Evolutionary conservation across 768 basidiomycete species (phyloP), one percentile per base, ranked within the genome.

Genomic region (Suillus discolor): DNA sequence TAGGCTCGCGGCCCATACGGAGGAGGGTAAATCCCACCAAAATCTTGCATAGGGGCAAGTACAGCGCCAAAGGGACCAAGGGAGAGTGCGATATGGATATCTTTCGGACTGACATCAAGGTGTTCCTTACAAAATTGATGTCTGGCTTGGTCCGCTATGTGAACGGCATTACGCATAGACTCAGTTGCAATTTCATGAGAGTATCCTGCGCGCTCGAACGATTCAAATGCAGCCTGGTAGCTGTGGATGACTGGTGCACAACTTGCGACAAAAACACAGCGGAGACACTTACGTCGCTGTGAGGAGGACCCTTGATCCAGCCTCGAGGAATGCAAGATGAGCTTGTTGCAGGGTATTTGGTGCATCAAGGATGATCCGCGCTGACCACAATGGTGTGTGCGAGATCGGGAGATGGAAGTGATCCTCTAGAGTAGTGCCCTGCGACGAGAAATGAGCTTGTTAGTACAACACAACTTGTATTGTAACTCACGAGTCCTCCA

Each of bases 51-150:
- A 0, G 88, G 86, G 8, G 74, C 72, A 18, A 92, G 78, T 6
- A 84, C 88, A 2, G 90, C 89, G 44, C 92, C 92, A 70, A 85
- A 93, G 0, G 91, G 88, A 20, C 93, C 92, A 36, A 93, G 76
- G 6, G 90, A 92, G 6, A 95, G 80, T 3, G 85, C 89, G 42
- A 94, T 82, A 34, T 77, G 80, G 68, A 84, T 72, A 57, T 75
- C 74, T 62, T 66, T 53, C 49, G 44, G 59, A 61, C 45, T 51
- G 61, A 69, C 61, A 57, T 57, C 8, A 8, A 62, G 49, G 61
- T 71, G 70, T 66, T 74, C 75, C 2, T 71, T 64, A 61, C 75
- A 63, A 66, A 78, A 86, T 4, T 73, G 68, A 4, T 64, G 55
- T 49, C 79, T 78, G 0, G 88, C 89, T 63, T 84, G 74, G 8